Evolutionary conservation across 2,329 filamentous ascomycete species (phyloP).

Genomic region (Madurella fahalii): DNA sequence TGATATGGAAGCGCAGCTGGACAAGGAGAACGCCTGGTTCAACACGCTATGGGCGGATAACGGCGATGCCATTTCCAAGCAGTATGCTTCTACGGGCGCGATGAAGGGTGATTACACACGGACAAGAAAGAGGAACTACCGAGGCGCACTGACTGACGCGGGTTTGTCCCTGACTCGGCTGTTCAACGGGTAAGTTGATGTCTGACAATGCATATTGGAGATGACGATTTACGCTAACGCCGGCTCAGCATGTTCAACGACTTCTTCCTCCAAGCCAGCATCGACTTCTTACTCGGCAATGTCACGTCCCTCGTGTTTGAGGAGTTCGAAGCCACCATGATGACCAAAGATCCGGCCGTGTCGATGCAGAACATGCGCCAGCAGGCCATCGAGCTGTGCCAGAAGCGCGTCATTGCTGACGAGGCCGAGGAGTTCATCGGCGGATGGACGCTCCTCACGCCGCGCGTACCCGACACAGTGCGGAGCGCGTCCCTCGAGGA

Average conservation of each 20-base stretch:
- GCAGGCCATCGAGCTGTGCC: constrained; percentile 83
- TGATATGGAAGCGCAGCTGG: constrained; percentile 67
- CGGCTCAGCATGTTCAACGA: constrained; percentile 85
- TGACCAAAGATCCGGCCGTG: constrained; percentile 85
- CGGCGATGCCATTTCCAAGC: constrained; percentile 89
- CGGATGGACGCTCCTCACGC: constrained; percentile 84
- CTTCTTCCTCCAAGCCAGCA: constrained; percentile 91
- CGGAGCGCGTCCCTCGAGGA: constrained; percentile 77
- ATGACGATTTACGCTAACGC: constrained; percentile 6
- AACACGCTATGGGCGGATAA: constrained; percentile 98
- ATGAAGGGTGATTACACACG: constrained; percentile 96
- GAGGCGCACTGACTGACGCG: constrained; percentile 86
- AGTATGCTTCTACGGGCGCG: constrained; percentile 92
- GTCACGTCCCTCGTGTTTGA: constrained; percentile 82
- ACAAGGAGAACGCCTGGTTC: constrained; percentile 86
- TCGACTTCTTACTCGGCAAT: constrained; percentile 90
- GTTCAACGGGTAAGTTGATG: constrained; percentile 55
- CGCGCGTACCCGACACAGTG: constrained; percentile 65
- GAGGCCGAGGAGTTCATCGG: constrained; percentile 79
- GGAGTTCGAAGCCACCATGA: constrained; percentile 92
- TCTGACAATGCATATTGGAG: background rate
- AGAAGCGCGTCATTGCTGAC: constrained; percentile 80
- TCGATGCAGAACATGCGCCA: constrained; percentile 81
- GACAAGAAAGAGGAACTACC: constrained; percentile 84
- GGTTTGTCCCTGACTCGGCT: constrained; percentile 79